Evolutionary conservation across 1,284 basidiomycete genomes (phyloP).

Genomic region (Exsudoporus floridanus): DNA sequence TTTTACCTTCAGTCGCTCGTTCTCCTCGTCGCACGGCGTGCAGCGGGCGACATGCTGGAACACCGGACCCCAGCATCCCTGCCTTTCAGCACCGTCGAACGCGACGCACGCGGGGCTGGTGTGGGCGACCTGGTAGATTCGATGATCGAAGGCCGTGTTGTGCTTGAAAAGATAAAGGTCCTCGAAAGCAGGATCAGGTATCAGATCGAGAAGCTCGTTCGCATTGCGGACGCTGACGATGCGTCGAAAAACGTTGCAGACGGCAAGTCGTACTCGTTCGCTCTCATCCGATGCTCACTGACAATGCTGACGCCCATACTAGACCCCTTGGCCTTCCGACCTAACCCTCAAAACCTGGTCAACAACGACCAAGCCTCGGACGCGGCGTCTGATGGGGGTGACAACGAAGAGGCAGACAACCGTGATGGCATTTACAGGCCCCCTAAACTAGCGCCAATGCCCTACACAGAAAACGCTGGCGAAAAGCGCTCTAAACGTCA

Average conservation of each 20-base stretch:
- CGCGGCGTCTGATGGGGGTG: conserved; percentile 37
- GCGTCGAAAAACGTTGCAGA: conserved; percentile 58
- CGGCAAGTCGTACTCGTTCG: conserved; percentile 46
- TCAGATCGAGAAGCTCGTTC: conserved; percentile 92
- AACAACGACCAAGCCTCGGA: conserved; percentile 40
- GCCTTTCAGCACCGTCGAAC: conserved; percentile 54
- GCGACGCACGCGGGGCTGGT: conserved; percentile 52
- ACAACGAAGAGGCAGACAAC: conserved; percentile 32
- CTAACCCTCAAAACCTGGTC: conserved; percentile 75
- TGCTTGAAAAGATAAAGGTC: conserved; percentile 77
- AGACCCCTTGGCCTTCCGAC: conserved; percentile 91
- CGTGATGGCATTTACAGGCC: conserved; percentile 77
- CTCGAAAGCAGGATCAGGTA: conserved; percentile 89
- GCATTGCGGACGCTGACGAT: conserved; percentile 69
- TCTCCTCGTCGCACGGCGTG: conserved; percentile 70
- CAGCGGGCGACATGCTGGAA: conserved; percentile 60
- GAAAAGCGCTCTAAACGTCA: conserved; percentile 47
- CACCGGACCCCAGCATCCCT: conserved; percentile 48
- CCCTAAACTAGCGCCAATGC: conserved; percentile 89
- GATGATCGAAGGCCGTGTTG: conserved; percentile 70
- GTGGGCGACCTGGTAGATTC: conserved; percentile 70
- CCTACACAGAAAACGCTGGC: conserved; percentile 70
- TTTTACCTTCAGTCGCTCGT: conserved; percentile 88
- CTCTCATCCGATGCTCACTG: not conserved
- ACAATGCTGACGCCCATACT: conserved; percentile 8